Base-by-base conservation (phyloP, 306 rosid species). In the Pyrus pyrifolia region DNA sequence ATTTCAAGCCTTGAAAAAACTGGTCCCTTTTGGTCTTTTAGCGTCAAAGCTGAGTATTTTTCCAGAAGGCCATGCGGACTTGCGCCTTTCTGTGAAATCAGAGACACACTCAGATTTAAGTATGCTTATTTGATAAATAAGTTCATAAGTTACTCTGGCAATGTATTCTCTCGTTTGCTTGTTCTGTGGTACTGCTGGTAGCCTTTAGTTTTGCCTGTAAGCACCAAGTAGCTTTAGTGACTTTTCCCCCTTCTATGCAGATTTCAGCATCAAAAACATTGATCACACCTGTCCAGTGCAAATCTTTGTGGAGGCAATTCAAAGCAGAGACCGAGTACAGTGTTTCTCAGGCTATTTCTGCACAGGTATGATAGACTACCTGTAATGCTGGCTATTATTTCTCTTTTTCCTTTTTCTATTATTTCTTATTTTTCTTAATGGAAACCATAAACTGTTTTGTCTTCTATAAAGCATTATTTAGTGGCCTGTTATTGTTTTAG, bases 281-380 rank as follows among this genome's bases (percentile, higher is more conserved):
- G 88, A 85, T 96, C 82, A 86, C 98, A 52, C 99, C 99, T 33
- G 99, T 96, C 77, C 98, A 96, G 81, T 96, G 99, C 88, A 96
- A 88, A 81, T 85, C 96, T 72, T 59, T 96, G 90, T 96, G 99
- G 99, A 86, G 97, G 87, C 99, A 96, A 81, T 96, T 96, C 89
- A 89, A 84, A 83, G 70, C 87, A 76, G 99, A 96, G 84, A 96
- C 98, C 6, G 99, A 93, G 80, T 96, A 91, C 84, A 96, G 78
- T 40, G 99, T 96, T 69, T 83, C 99, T 63, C 99, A 96, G 82
- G 99, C 99, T 81, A 96, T 96, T 80, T 73, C 98, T 82, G 97
- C 99, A 53, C 98, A 96, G 99, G 99, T 81, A 87, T 22, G 83
- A 49, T 71, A 52, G 70, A 72, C 76, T 63, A 70, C 66, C 40